Percentiles rank a stretch among this genome's conserved stretches.
Conservation (phyloP, 2,329 filamentous ascomycete genomes). For the Epichloe uncinata region DNA sequence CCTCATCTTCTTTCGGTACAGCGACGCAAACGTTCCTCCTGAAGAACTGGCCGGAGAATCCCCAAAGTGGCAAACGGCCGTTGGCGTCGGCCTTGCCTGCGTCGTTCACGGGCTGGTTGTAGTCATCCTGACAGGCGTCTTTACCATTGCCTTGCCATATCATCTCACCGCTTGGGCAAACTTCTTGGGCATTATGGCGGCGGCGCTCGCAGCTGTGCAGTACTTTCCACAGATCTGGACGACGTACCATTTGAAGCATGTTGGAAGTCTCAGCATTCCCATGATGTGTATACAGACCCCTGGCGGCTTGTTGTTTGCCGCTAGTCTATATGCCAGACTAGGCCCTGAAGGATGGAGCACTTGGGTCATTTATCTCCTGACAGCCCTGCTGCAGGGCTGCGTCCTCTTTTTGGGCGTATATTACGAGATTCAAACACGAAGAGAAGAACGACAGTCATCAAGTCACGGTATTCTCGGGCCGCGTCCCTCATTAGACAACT, state of each 20-base stretch:
- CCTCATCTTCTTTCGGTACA: slow-evolving; percentile 78
- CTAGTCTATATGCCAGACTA: slow-evolving; percentile 66
- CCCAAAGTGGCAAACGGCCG: slow-evolving; percentile 64
- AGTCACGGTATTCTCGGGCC: slow-evolving; percentile 13
- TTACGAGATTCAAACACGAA: slow-evolving; percentile 46
- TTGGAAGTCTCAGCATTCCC: slow-evolving; percentile 82
- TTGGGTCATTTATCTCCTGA: slow-evolving; percentile 84
- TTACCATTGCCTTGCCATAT: slow-evolving; percentile 48
- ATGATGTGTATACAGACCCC: slow-evolving; percentile 99
- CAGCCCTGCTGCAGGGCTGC: slow-evolving; percentile 70
- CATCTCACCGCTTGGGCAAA: slow-evolving; percentile 72
- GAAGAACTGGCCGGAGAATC: slow-evolving; percentile 36
- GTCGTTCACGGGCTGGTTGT: slow-evolving; percentile 62
- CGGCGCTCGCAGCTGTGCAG: slow-evolving; percentile 69
- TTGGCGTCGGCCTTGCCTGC: slow-evolving; percentile 59
- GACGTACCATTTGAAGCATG: slow-evolving; percentile 71
- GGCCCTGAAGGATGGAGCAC: slow-evolving; percentile 84
- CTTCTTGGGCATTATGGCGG: slow-evolving; percentile 66
- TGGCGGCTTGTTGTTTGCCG: slow-evolving; percentile 79
- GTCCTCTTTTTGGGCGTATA: slow-evolving; percentile 69
- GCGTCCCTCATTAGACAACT: slow-evolving; percentile 16
- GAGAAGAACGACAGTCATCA: slow-evolving; percentile 16
- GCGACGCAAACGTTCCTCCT: slow-evolving; percentile 35
- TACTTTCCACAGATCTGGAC: slow-evolving; percentile 94
- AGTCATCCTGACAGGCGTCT: slow-evolving; percentile 53